phyloP scores from a whole-genome alignment of 768 basidiomycete species.

The Wakefieldia striispora region DNA sequence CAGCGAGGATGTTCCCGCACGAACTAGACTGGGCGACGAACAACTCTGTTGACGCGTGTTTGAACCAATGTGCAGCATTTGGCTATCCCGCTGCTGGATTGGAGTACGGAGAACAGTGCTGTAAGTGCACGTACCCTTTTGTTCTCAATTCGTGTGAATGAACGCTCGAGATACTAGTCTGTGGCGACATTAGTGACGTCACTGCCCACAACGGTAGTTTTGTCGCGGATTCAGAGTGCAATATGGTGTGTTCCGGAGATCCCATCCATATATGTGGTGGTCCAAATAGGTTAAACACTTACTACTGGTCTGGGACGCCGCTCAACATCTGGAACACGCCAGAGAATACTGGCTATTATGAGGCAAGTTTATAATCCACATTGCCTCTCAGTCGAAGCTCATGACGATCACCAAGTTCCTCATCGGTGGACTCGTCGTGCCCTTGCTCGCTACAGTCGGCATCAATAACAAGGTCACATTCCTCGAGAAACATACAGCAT shows the following conservation, averaged over 20 bases:
- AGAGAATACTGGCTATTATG: slow-evolving; percentile 61
- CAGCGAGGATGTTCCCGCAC: slow-evolving; percentile 54
- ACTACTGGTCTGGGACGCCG: slow-evolving; percentile 47
- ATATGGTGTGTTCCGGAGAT: slow-evolving; percentile 64
- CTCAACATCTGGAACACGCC: slow-evolving; percentile 68
- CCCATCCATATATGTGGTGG: slow-evolving; percentile 68
- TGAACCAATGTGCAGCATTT: slow-evolving; percentile 65
- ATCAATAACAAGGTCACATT: slow-evolving; percentile 82
- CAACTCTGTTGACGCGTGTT: slow-evolving; percentile 62
- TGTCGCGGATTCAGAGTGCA: slow-evolving; percentile 39
- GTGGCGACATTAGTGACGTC: slow-evolving; percentile 65
- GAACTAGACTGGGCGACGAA: slow-evolving; percentile 57
- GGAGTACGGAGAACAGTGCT: slow-evolving; percentile 73
- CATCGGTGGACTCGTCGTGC: slow-evolving; percentile 62
- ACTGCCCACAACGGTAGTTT: slow-evolving; percentile 29
- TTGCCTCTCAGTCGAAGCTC: background rate
- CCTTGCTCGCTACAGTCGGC: slow-evolving; percentile 71
- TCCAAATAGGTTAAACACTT: slow-evolving; percentile 51
- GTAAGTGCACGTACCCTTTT: slow-evolving; percentile 40
- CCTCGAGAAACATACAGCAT: slow-evolving; percentile 57
- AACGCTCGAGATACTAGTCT: slow-evolving; percentile 42
- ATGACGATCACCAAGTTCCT: slow-evolving; percentile 35
- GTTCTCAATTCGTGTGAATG: background rate
- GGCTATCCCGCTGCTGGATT: slow-evolving; percentile 72
- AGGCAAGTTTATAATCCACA: slow-evolving; percentile 41